Conservation (phyloP, 257 asterid genomes). For the Solanum ahanhuiri region DNA sequence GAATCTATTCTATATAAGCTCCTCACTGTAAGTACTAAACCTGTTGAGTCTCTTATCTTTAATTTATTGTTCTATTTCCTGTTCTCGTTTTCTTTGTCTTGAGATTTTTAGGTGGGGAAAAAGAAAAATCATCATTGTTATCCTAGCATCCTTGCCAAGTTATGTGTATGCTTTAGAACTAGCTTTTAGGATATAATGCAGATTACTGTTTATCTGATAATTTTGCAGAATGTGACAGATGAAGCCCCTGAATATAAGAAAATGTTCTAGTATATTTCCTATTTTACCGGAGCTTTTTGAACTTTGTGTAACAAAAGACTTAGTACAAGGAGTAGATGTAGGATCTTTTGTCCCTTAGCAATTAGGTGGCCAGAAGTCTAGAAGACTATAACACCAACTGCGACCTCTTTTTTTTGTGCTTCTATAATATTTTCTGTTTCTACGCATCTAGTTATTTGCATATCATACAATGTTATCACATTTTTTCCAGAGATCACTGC, state of each 20-base stretch:
- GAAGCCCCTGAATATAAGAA: background rate
- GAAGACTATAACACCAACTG: background rate
- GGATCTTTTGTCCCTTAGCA: background rate
- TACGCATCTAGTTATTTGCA: background rate
- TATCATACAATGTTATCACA: background rate
- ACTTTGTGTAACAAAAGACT: background rate
- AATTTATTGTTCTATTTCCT: background rate
- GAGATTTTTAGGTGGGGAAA: background rate
- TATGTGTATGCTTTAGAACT: background rate
- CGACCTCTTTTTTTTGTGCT: background rate
- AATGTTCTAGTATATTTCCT: background rate
- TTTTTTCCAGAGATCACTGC: background rate
- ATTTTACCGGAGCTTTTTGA: background rate
- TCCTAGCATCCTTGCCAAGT: background rate
- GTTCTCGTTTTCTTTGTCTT: background rate
- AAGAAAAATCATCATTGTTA: background rate
- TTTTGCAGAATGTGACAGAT: background rate
- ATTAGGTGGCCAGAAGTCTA: background rate
- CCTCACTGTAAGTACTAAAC: conserved; percentile 44
- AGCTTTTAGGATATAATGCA: background rate
- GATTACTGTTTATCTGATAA: background rate
- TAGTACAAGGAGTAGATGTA: background rate
- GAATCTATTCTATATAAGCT: conserved; percentile 97
- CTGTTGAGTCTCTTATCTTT: background rate
- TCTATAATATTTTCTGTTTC: background rate